Base-by-base conservation (phyloP, 1,284 basidiomycete genomes). In the Farysia itapuensis region DNA sequence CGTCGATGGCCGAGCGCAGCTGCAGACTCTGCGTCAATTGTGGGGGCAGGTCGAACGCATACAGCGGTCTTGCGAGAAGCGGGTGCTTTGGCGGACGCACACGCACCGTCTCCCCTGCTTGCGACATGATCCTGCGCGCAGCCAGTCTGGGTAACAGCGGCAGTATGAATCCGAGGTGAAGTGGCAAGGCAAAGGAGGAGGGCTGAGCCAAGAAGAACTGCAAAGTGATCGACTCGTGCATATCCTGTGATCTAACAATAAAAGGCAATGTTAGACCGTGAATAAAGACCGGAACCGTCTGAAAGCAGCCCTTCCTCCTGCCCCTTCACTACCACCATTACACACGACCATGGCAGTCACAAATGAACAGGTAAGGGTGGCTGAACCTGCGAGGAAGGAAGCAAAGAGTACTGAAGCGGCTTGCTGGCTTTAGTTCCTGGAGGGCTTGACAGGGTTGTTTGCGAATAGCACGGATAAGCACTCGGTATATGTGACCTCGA, bases 401-500 rank as follows among this genome's bases (percentile, higher is more conserved):
- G 26, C 26, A 28, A 11, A n/a, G 11, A 9, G 26, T 28, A n/a
- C 26, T 28, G n/a, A 28, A 11, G 9, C 26, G 9, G 26, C 26
- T 28, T 28, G 26, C 26, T 28, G 9, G 11, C n/a, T n/a, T 18
- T 30, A 74, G 70, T 74, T 74, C 45, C 43, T 73, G 16, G 30
- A 42, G 34, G 48, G 59, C 24, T 63, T 74, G 30, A 36, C 39
- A 33, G 48, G 51, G 37, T 54, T 74, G 11, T 73, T 73, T 26
- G 40, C 47, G 24, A 30, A 46, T 4, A 56, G 64, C 29, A 47
- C 47, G 7, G 25, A 51, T 1, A 53, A 66, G 39, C 63, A 71
- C 42, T 72, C 71, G 26, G 64, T 74, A 43, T 72, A 70, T 43
- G 35, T 74, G 9, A 57, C 63, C 2, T 56, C 61, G 8, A 74